Evolutionary conservation across 306 rosid species (phyloP), one percentile per base, ranked within the genome.

Genomic region (Glycine latifolia): DNA sequence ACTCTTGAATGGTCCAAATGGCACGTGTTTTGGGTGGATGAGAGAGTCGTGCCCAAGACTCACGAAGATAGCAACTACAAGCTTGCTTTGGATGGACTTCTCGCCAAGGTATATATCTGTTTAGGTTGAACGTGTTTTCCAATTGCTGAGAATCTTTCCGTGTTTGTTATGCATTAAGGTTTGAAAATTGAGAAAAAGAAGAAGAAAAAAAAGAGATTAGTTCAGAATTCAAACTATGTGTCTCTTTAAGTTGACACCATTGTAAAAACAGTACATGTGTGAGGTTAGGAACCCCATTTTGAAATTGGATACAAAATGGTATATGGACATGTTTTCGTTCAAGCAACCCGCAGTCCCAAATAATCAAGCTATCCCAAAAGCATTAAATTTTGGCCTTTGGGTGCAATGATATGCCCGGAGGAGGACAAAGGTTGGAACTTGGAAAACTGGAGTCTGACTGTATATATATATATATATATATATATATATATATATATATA

Each of bases 21-120:
- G 99, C 98, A 90, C 55, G 91, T 93, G 67, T 93, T 95, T 75
- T 95, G 97, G 98, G 87, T 91, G 69, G 99, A 95, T 75, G 98
- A 95, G 87, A 90, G 98, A 85, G 98, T 95, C 17, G 98, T 93
- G 77, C 97, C 97, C 1, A 95, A 90, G 87, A 90, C 91, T 87
- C 93, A 95, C n/a, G 89, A 69, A 52, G 99, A 95, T 71, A 95
- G 99, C 84, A 95, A 93, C 84, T 95, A 91, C 81, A 95, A 95
- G 81, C 99, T 95, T 80, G 99, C 97, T 80, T 73, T 78, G 74
- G 98, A 93, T 87, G 98, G 97, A 3, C 76, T 95, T 72, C 91
- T 95, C 78, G 91, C 89, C 74, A 92, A 95, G 99, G 98, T 95
- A 60, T 69, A 5, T 6, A 0, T 56, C 83, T 82, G 8, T 54